Evolutionary conservation across 1,139 yeast genomes (phyloP).

Genomic region (Nakaseomyces glabratus): DNA sequence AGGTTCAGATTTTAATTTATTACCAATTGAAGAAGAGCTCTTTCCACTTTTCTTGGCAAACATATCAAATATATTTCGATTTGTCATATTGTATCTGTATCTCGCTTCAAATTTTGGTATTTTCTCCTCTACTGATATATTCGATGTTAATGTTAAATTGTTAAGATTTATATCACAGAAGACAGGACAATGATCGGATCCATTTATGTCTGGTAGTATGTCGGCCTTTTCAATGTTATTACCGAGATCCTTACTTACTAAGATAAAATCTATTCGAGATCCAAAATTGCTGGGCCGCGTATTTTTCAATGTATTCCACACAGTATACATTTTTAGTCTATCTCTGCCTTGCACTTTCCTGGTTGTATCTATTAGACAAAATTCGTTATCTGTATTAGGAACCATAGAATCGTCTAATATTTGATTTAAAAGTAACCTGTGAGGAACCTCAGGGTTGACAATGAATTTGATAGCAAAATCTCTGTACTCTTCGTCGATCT

Average conservation of each 20-base stretch:
- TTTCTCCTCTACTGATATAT: conserved; percentile 7
- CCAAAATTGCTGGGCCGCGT: conserved; percentile 82
- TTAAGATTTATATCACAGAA: conserved; percentile 50
- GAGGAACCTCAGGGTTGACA: conserved; percentile 33
- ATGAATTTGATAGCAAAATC: conserved; percentile 37
- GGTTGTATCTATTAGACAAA: conserved; percentile 50
- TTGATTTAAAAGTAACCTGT: conserved; percentile 39
- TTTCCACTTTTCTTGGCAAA: conserved; percentile 30
- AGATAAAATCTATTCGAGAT: conserved; percentile 73
- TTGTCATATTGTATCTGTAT: conserved; percentile 41
- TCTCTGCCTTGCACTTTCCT: conserved; percentile 47
- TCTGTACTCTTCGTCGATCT: conserved; percentile 39
- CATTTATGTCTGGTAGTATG: conserved; percentile 61
- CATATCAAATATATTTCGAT: conserved; percentile 46
- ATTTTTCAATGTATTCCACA: conserved; percentile 79
- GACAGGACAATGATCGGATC: conserved; percentile 94
- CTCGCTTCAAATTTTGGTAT: conserved; percentile 49
- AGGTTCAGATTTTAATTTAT: too few relatives aligned
- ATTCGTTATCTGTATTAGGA: conserved; percentile 32
- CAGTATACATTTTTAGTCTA: conserved; percentile 66
- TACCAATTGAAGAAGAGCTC: background rate
- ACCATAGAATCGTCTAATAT: conserved; percentile 29
- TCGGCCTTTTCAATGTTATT: conserved; percentile 40
- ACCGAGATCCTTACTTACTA: conserved; percentile 38
- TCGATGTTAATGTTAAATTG: conserved; percentile 1